Base-by-base conservation (phyloP, 1,284 basidiomycete species). In the Ganoderma lucidum region DNA sequence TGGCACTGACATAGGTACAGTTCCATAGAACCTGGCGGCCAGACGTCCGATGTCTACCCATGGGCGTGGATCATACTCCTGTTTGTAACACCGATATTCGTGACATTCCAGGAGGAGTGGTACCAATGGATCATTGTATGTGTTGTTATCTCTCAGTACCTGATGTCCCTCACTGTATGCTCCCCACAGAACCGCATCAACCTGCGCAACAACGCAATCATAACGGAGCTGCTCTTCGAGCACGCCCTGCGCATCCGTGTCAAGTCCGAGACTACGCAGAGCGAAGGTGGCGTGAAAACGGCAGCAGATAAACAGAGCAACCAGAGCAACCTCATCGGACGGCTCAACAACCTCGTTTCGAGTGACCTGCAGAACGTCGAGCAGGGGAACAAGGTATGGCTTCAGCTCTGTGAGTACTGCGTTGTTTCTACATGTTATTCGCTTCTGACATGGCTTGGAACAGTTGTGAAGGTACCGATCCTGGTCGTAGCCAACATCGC, bases 61-160 rank as follows among this genome's bases (percentile, higher is more conserved):
- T 85, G 82, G 86, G 85, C 92, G 14, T 94, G 92, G 91, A 85
- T 93, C 41, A 37, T 81, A 2, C 81, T 85, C 76, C 82, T 93
- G 8, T 88, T 92, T 77, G 30, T 89, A 6, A 90, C 88, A 9
- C 90, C 90, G 2, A 75, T 85, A 4, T 37, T 83, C 41, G 80
- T 78, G 9, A 81, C 83, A 0, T 60, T 83, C 15, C 75, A 75
- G 12, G 77, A 81, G 39, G 82, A 90, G 71, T 86, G 85, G 82
- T 88, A 87, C 68, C 83, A 86, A 48, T 89, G 83, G 76, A 78
- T 86, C 60, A 81, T 81, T 23, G 86, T 86, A 72, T 78, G 32
- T 17, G 23, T 3, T 10, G 9, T 12, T 12, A 23, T 45, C 23
- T 19, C 17, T 8, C 45, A 8, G 8, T n/a, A 6, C 19, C 32